Percentiles rank a stretch among this genome's conserved stretches.
phyloP scores from a whole-genome alignment of 139 green algal species.

The Coelastrella sp. region DNA sequence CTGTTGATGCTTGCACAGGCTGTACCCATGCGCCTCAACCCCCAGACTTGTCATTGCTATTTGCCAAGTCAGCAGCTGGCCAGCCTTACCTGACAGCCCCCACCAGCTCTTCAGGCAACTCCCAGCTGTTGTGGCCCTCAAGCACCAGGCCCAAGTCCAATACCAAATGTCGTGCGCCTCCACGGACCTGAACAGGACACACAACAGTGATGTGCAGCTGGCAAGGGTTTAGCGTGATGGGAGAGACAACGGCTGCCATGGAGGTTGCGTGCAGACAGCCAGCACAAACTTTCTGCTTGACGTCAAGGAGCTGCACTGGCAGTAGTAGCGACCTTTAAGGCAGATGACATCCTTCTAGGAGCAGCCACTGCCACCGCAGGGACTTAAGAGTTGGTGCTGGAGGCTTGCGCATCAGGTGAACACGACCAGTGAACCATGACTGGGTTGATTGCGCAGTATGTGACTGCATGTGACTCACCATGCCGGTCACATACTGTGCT shows the following conservation, averaged over 20 bases:
- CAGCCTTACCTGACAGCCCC: slow-evolving; percentile 46
- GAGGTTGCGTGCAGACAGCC: not conserved
- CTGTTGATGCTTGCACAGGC: too few species aligned
- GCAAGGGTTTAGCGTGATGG: not conserved
- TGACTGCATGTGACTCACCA: slow-evolving; percentile 41
- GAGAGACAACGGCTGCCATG: too few species aligned
- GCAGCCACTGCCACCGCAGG: too few species aligned
- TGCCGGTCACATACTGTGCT: slow-evolving; percentile 55
- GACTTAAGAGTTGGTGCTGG: too few species aligned
- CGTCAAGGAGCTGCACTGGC: too few species aligned
- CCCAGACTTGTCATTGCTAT: not conserved
- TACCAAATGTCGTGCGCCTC: slow-evolving; percentile 48
- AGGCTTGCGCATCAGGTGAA: too few species aligned
- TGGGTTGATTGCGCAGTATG: too few species aligned
- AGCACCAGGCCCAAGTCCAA: slow-evolving; percentile 60
- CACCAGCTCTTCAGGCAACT: slow-evolving; percentile 66
- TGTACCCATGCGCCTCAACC: not conserved
- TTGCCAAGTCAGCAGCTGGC: not conserved
- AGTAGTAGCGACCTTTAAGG: too few species aligned
- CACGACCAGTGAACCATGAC: too few species aligned
- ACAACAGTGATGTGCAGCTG: not conserved
- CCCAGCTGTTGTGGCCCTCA: slow-evolving; percentile 53
- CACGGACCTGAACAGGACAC: slow-evolving; percentile 32
- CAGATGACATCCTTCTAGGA: too few species aligned
- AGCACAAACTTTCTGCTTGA: not conserved